A percentile compares a stretch with the other conserved stretches of the same genome.
Conservation (phyloP, 228 moss, liverwort and hornwort genomes). For the Sphagnum fallax region DNA sequence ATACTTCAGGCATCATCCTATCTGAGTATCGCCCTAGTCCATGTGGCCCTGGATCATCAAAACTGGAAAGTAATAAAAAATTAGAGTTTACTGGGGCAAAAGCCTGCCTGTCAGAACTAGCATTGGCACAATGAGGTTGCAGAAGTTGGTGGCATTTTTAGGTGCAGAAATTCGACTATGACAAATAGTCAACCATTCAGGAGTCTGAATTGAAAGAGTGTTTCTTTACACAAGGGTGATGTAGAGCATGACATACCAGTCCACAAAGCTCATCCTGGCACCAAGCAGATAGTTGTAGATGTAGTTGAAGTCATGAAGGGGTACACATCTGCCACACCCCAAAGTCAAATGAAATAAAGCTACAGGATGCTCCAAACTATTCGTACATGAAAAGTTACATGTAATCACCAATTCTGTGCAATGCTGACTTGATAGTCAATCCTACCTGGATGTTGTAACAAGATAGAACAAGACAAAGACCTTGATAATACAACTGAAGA, state of each 20-base stretch:
- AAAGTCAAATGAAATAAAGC: background rate
- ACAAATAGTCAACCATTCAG: no score
- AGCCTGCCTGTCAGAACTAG: background rate
- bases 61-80: slow-evolving; percentile 26
- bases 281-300: slow-evolving; percentile 53
- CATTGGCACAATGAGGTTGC: background rate
- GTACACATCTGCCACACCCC: slow-evolving; percentile 62
- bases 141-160: no score
- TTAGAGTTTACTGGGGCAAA: no score
- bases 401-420: no score
- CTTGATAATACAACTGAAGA: no score
- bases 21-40: slow-evolving; percentile 74
- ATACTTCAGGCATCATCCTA: slow-evolving; percentile 73
- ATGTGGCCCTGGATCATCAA: slow-evolving; percentile 92
- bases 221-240: no score
- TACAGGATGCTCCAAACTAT: no score
- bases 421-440: no score
- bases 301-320: slow-evolving; percentile 66
- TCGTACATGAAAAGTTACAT: background rate
- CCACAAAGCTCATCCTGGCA: slow-evolving; percentile 74
- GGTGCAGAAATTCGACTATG: no score
- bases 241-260: slow-evolving; percentile 38
- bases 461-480: no score
- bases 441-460: background rate
- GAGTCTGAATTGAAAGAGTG: no score